Evolutionary conservation across 495 filamentous ascomycete species (phyloP).

Genomic region (Xylaria castorea): DNA sequence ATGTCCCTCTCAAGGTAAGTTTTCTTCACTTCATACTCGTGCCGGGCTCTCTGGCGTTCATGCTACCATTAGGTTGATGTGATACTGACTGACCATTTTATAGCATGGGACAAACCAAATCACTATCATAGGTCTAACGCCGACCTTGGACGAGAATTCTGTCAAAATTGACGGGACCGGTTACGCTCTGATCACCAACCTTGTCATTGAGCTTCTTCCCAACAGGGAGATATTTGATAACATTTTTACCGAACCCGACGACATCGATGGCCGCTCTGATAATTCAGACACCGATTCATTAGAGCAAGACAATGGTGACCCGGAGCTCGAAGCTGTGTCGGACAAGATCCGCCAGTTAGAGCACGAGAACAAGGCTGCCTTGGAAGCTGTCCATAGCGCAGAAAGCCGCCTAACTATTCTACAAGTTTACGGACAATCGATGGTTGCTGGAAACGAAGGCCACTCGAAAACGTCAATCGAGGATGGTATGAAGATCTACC

Average conservation of each 20-base stretch:
- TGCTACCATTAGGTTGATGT: neutral
- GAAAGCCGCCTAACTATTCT: conserved; percentile 51
- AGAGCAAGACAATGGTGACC: conserved; percentile 43
- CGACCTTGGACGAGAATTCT: conserved; percentile 67
- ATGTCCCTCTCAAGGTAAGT: conserved; percentile 62
- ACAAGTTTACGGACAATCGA: conserved; percentile 47
- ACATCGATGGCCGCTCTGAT: conserved; percentile 43
- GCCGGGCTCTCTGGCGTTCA: neutral
- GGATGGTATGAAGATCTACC: conserved; percentile 51
- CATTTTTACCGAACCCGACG: conserved; percentile 58
- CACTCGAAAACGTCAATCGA: conserved; percentile 36
- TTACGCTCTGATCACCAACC: conserved; percentile 67
- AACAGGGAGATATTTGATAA: conserved; percentile 66
- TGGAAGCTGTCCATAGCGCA: conserved; percentile 46
- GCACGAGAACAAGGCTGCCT: conserved; percentile 38
- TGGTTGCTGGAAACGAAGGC: conserved; percentile 40
- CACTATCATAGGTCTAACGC: conserved; percentile 68
- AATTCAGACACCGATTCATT: conserved; percentile 44
- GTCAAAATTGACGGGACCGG: conserved; percentile 75
- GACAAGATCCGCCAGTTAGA: conserved; percentile 36
- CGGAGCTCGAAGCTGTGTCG: conserved; percentile 36
- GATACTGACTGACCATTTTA: neutral
- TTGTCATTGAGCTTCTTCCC: conserved; percentile 66
- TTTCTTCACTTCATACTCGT: neutral
- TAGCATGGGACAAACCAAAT: conserved; percentile 70